Percentiles rank a stretch among this genome's conserved stretches.
phyloP scores from a whole-genome alignment of 148 eudicot species.

The Cornus florida region DNA sequence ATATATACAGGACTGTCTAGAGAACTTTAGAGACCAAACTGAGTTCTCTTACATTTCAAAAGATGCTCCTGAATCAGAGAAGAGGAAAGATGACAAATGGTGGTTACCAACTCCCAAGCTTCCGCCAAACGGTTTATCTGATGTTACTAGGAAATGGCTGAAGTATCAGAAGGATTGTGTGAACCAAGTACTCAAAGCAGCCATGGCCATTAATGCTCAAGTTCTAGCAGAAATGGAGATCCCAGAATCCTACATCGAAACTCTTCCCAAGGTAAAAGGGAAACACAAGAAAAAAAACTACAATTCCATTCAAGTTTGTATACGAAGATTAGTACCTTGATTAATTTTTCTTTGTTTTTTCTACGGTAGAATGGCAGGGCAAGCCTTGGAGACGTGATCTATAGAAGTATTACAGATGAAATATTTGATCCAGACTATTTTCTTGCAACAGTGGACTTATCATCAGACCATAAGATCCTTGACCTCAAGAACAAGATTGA shows the following conservation, averaged over 20 bases:
- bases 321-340: background rate
- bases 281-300: background rate
- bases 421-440: conserved; percentile 64
- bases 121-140: conserved; percentile 64
- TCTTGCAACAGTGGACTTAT: conserved; percentile 52
- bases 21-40: conserved; percentile 63
- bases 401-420: conserved; percentile 63
- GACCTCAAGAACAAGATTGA: conserved; percentile 73
- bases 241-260: conserved; percentile 73
- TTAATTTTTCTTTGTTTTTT: conserved; percentile 6
- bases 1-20: conserved; percentile 58
- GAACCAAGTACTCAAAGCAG: conserved; percentile 75
- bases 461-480: conserved; percentile 70
- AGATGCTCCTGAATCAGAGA: conserved; percentile 45
- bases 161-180: conserved; percentile 69
- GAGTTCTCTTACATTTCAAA: conserved; percentile 66
- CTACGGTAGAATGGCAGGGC: conserved; percentile 58
- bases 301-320: background rate
- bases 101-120: conserved; percentile 79
- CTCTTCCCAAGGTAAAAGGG: conserved; percentile 66
- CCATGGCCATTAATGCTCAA: conserved; percentile 86
- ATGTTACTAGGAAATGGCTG: conserved; percentile 56
- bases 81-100: conserved; percentile 67
- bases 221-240: conserved; percentile 67
- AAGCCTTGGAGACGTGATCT: conserved; percentile 66